phyloP scores from a whole-genome alignment of 352 stramenopile species.

The Phytophthora tentaculata region DNA sequence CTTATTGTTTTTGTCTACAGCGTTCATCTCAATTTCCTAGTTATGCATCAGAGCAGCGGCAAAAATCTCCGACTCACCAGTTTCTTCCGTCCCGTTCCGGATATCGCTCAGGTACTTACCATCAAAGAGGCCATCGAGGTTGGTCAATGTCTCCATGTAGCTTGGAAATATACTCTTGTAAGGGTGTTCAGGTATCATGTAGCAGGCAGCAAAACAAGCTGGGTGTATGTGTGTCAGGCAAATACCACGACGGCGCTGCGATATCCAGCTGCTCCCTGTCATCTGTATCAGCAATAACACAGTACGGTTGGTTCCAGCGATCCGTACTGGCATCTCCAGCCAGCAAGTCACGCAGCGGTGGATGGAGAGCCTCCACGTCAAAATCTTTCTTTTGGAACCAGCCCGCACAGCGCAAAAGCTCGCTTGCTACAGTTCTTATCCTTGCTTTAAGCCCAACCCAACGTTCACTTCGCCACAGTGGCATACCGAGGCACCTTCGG shows the following conservation, averaged over 20 bases:
- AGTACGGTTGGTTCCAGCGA: neutral
- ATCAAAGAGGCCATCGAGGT: constrained; percentile 12
- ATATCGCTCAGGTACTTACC: neutral
- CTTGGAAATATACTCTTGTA: neutral
- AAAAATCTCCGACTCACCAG: constrained; percentile 2
- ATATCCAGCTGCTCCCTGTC: neutral
- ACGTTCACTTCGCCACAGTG: too few species aligned
- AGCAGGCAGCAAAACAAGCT: too few species aligned
- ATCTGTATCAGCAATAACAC: neutral
- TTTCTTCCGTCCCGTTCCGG: neutral
- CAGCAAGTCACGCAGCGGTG: neutral
- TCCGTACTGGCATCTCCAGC: constrained; percentile 1
- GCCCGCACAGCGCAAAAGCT: too few species aligned
- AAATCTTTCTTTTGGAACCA: too few species aligned
- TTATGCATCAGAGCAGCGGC: constrained; percentile 6
- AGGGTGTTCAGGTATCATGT: neutral
- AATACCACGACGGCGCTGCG: constrained; percentile 5
- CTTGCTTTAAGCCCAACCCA: too few species aligned
- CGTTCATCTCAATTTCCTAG: constrained; percentile 14
- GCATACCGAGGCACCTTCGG: too few species aligned
- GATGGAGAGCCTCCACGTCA: too few species aligned
- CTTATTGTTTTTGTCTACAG: constrained; percentile 14
- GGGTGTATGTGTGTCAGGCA: too few species aligned
- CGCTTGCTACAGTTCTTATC: too few species aligned
- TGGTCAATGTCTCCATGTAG: constrained; percentile 3